These are phyloP conservation scores for Cercospora zeina DNA, from an alignment of 2,329 filamentous ascomycete genomes.

Conservation along the genomic window DNA sequence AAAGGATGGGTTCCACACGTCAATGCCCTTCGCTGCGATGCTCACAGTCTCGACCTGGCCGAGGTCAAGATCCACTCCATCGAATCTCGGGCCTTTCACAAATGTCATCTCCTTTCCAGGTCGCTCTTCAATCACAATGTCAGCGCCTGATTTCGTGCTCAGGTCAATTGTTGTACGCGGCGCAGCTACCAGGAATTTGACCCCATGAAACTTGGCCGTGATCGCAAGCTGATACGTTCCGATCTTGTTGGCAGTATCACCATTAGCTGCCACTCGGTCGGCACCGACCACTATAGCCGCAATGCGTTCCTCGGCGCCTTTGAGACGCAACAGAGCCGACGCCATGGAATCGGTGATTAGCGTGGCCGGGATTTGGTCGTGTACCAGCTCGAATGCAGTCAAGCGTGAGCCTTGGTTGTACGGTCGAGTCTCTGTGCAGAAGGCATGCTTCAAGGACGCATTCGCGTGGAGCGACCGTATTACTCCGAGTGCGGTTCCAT, in stretches of 20 bases:
- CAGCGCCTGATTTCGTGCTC: constrained; percentile 70
- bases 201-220: constrained; percentile 80
- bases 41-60: constrained; percentile 69
- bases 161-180: constrained; percentile 93
- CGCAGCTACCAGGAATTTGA: constrained; percentile 93
- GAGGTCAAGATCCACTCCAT: constrained; percentile 63
- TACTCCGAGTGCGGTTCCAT: constrained; percentile 92
- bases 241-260: constrained; percentile 98
- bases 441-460: constrained; percentile 73
- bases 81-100: constrained; percentile 71
- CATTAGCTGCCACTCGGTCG: constrained; percentile 91
- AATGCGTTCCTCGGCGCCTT: constrained; percentile 63
- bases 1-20: constrained; percentile 96
- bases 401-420: constrained; percentile 97
- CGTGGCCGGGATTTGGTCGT: constrained; percentile 86
- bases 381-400: constrained; percentile 94
- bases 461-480: constrained; percentile 76
- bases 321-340: constrained; percentile 73
- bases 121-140: constrained; percentile 90
- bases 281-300: constrained; percentile 90
- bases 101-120: constrained; percentile 78
- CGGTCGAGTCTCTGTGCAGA: constrained; percentile 93
- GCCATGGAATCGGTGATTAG: constrained; percentile 97
- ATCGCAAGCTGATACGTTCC: constrained; percentile 92
- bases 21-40: constrained; percentile 73